These are phyloP conservation scores for Paraphoma chrysanthemicola DNA, from an alignment of 2,329 filamentous ascomycete genomes.

Conservation along the genomic window DNA sequence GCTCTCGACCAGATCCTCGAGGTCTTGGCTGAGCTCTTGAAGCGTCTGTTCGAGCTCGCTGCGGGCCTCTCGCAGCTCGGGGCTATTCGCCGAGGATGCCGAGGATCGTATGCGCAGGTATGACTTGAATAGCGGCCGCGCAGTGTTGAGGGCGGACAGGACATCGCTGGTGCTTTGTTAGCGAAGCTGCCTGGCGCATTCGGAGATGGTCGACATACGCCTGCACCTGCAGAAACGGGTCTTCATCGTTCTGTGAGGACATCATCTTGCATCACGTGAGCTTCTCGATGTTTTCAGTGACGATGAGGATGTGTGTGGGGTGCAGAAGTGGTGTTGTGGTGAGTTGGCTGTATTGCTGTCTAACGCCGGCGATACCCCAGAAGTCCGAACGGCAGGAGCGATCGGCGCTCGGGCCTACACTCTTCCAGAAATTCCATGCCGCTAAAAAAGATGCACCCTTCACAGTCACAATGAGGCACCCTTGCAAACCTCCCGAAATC, in stretches of 20 bases:
- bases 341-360: constrained; percentile 11
- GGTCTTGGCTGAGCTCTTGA: constrained; percentile 76
- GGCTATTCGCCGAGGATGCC: constrained; percentile 70
- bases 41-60: constrained; percentile 82
- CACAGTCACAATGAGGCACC: constrained; percentile 9
- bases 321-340: background rate
- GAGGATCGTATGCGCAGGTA: constrained; percentile 96
- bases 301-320: constrained; percentile 5
- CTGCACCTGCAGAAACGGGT: constrained; percentile 60
- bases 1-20: constrained; percentile 85
- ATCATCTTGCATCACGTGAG: constrained; percentile 39
- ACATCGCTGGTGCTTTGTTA: constrained; percentile 74
- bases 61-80: constrained; percentile 67
- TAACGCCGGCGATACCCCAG: constrained; percentile 11
- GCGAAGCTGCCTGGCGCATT: constrained; percentile 12
- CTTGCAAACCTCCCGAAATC: background rate
- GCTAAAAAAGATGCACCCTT: constrained; percentile 15
- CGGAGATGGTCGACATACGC: constrained; percentile 39
- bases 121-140: constrained; percentile 87
- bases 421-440: constrained; percentile 18
- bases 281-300: background rate
- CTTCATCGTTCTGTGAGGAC: constrained; percentile 49
- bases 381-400: background rate
- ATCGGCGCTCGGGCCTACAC: constrained; percentile 18
- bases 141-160: constrained; percentile 78